Evolutionary conservation across 2,329 filamentous ascomycete genomes (phyloP), one percentile per base, ranked within the genome.

Genomic region (Beauveria sp.): DNA sequence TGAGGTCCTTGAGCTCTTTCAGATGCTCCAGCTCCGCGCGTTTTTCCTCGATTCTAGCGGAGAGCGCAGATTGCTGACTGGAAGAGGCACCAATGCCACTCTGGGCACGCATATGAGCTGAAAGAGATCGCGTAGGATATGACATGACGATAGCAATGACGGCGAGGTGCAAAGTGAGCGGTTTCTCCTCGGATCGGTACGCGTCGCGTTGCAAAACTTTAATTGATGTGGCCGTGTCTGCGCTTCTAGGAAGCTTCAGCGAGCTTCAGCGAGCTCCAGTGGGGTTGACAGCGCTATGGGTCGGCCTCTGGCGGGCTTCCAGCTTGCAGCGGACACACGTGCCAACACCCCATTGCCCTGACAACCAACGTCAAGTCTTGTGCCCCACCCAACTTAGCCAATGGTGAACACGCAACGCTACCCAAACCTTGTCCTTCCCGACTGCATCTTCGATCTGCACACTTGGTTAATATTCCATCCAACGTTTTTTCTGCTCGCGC

Each of bases 21-120:
- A 94, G 79, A 68, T 86, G 90, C 67, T 92, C 88, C 6, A 96
- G 81, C 73, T 96, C 91, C 59, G 86, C 85, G 73, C 89, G 91
- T 79, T 96, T 96, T 76, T 94, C 90, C 65, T 89, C 86, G 70
- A 96, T 91, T 65, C 90, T 87, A 50, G 88, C 84, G 57, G 89
- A 76, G 18, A 94, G 79, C 28, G 85, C 83, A 1, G 89, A 84
- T 1, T 89, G 89, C 72, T 90, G 87, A 53, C 84, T 82, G 56
- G 79, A 77, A 30, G 76, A 73, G 61, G 68, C 70, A 26, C 77
- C 74, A 2, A 79, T 76, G 51, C 76, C 73, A 67, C 84, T 85
- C 41, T 83, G 77, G 67, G 86, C 83, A 61, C 88, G 87, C 68
- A 90, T 76, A 69, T 92, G 87, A 28, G 86, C 84, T 3, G 87